Base-by-base conservation (phyloP, 2,329 filamentous ascomycete species). In the Hypoxylon sp. region DNA sequence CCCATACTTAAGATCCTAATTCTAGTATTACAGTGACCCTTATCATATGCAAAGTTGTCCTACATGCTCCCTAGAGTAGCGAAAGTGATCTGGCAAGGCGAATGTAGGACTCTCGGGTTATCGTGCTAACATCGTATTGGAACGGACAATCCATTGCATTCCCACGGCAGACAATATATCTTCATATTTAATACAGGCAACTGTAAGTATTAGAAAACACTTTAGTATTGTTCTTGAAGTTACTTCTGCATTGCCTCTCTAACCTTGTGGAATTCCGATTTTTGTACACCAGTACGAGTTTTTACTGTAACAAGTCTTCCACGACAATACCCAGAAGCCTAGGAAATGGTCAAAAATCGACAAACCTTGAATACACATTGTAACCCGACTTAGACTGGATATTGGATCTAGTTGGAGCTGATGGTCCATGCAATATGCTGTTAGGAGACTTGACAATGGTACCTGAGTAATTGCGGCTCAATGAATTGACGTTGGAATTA, bases 401-500 rank as follows among this genome's bases (percentile, higher is more conserved):
- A 44, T 19, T 9, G 2, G 9, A 17, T 11, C 24, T n/a, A 50
- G 8, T 19, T 33, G 42, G 29, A 33, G 5, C 26, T 61, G 10
- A 55, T 3, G 26, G 14, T 31, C 5, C 17, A 2, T 22, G 39
- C 17, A 42, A 42, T 42, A 42, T n/a, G 9, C 39, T 22, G 37
- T n/a, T n/a, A 42, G 14, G n/a, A 17, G 6, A 19, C 17, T 59
- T 13, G 14, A 42, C 31, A 44, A 35, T 22, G 22, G 48, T 29
- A 52, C 17, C 44, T 33, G 22, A 19, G 13, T 31, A 48, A 46
- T 59, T 63, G 50, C 48, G 63, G 55, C 59, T 67, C 71, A 70
- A 70, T 44, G 9, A 44, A 42, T 42, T 55, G 67, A 63, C 48
- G 67, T 69, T 53, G 48, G 19, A 69, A 61, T 54, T 69, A 57